Percentiles rank a stretch among this genome's conserved stretches.
These are phyloP conservation scores for Stephania yunnanensis DNA, from an alignment of 164 flowering plant species.

Conservation along the genomic window DNA sequence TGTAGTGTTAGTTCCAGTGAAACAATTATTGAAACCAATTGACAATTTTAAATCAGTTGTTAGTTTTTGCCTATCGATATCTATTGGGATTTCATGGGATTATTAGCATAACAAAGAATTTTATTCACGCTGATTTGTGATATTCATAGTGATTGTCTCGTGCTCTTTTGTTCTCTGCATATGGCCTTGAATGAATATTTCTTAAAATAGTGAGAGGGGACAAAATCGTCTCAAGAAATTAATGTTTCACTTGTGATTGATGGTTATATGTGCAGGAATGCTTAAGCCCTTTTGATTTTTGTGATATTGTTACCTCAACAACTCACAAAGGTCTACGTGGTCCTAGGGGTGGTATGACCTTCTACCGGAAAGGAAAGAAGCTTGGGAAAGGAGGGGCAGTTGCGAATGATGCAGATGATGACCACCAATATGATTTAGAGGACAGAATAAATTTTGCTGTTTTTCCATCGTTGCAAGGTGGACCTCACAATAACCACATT, in stretches of 20 bases:
- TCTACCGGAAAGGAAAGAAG: slow-evolving; percentile 62
- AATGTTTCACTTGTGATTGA: neutral
- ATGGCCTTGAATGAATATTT: neutral
- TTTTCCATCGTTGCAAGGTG: slow-evolving; percentile 86
- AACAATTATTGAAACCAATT: too few relatives aligned
- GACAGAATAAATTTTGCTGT: slow-evolving; percentile 88
- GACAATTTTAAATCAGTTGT: too few relatives aligned
- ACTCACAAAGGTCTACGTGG: slow-evolving; percentile 93
- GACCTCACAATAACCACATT: slow-evolving; percentile 92
- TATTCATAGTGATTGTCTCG: neutral
- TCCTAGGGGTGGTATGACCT: slow-evolving; percentile 90
- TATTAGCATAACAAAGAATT: neutral
- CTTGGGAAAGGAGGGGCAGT: slow-evolving; percentile 40
- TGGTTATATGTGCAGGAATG: slow-evolving; percentile 52
- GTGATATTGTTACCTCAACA: slow-evolving; percentile 94
- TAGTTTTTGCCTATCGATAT: too few relatives aligned
- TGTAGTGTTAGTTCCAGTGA: too few relatives aligned
- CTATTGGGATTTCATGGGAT: neutral
- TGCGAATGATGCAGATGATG: slow-evolving; percentile 41
- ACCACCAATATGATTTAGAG: slow-evolving; percentile 66
- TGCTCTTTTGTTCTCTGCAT: neutral
- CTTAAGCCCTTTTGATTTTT: slow-evolving; percentile 74
- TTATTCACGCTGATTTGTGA: neutral
- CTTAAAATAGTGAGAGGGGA: neutral
- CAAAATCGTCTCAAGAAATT: neutral